Evolutionary conservation across 2,329 filamentous ascomycete genomes (phyloP), one percentile per base, ranked within the genome.

Genomic region (Nannizziopsis arthrosporioides): DNA sequence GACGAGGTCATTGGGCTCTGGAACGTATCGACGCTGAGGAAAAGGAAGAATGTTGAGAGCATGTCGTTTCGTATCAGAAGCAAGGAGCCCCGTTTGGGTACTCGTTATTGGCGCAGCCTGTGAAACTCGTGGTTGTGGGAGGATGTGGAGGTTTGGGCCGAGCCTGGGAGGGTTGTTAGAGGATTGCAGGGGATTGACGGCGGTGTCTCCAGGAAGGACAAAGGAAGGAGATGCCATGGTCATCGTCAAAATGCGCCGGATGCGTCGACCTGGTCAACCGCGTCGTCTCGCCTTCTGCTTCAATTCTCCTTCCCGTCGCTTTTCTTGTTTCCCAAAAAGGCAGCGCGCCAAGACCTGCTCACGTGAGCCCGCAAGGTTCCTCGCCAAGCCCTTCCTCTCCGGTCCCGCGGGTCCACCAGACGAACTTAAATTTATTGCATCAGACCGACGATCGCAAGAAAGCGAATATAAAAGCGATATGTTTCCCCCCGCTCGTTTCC

Each of bases 141-240:
- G 80, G 64, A 93, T 81, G 52, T 84, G 83, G 49, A 95, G 74
- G 48, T 89, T 89, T 12, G 87, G 85, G 22, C 89, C 89, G 19
- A 95, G 75, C 48, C 85, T 85, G 54, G 94, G 73, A 35, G 86
- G 78, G 54, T 48, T 51, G 19, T 38, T 15, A 4, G 73, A 73
- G 51, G 73, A 74, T 17, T 32, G 36, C 15, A 47, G 30, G 2
- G 86, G 85, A 34, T 94, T 74, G 32, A 76, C 68, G 19, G 76
- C 72, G 1, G 76, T 64, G 57, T 95, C 88, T 55, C 92, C 89
- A 0, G 92, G 92, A 5, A 96, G 77, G 52, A 95, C 77, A 53
- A 90, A 68, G n/a, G 73, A 67, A 22, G 78, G 71, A 31, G 74
- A 68, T 18, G 75, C 65, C 79, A 84, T 14, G 14, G 22, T 8